Conservation (phyloP, 345 rosid genomes). For the Angophora floribunda region DNA sequence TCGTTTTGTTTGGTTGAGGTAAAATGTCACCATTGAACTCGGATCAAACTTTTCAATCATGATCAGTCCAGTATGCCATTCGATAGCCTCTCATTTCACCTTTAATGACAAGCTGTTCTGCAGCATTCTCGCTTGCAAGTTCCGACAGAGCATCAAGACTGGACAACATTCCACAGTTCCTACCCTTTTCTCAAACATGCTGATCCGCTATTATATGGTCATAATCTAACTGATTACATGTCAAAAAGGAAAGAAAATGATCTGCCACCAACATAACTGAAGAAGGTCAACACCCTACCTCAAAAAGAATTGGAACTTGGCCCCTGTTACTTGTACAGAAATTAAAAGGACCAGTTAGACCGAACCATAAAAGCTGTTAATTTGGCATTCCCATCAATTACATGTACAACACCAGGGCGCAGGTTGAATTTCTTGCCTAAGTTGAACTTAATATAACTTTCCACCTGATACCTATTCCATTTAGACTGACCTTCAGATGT, state of each 20-base stretch:
- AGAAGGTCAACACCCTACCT: background rate
- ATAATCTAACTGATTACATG: background rate
- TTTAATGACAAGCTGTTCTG: background rate
- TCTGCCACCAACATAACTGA: background rate
- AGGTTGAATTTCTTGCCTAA: conserved; percentile 36
- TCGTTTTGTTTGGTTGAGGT: background rate
- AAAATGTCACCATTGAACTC: background rate
- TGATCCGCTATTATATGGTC: background rate
- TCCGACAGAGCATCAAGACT: background rate
- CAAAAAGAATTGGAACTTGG: background rate
- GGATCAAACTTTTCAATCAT: background rate
- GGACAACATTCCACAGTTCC: background rate
- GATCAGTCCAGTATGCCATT: background rate
- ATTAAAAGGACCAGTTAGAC: conserved; percentile 69
- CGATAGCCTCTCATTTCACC: background rate
- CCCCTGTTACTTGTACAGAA: background rate
- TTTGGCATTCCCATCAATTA: conserved; percentile 32
- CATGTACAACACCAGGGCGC: conserved; percentile 66
- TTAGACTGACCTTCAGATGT: conserved; percentile 22
- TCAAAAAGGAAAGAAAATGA: background rate
- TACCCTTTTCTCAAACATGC: background rate
- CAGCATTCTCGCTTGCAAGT: background rate
- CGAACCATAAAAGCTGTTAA: conserved; percentile 53
- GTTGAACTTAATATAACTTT: conserved; percentile 50
- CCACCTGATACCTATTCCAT: conserved; percentile 46